phyloP scores from a whole-genome alignment of 495 filamentous ascomycete genomes.

The Collariella sp. region DNA sequence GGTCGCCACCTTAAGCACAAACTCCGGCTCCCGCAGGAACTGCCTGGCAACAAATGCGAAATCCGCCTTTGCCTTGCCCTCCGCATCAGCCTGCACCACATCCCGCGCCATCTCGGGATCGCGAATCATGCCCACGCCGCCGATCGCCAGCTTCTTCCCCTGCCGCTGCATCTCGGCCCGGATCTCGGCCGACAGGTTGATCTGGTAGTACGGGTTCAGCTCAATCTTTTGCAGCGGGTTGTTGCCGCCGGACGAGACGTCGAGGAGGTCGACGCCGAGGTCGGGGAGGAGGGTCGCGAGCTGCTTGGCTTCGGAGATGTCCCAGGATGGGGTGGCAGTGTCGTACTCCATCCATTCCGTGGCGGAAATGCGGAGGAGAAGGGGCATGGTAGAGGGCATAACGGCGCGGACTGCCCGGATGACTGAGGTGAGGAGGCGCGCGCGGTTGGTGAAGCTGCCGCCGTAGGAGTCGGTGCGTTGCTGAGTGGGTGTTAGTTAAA shows the following conservation, averaged over 20 bases:
- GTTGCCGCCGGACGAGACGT: constrained; percentile 65
- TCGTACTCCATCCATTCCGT: constrained; percentile 61
- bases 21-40: constrained; percentile 59
- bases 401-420: constrained; percentile 39
- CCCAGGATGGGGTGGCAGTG: constrained; percentile 50
- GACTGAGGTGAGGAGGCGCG: constrained; percentile 26
- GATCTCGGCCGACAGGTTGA: constrained; percentile 52
- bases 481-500: not conserved
- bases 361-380: constrained; percentile 61
- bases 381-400: constrained; percentile 53
- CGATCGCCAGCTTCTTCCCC: constrained; percentile 51
- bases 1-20: constrained; percentile 52
- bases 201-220: constrained; percentile 51
- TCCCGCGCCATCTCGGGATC: constrained; percentile 50
- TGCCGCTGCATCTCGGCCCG: constrained; percentile 47
- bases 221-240: constrained; percentile 52
- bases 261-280: constrained; percentile 63
- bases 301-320: constrained; percentile 49
- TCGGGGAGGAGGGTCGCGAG: constrained; percentile 58
- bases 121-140: constrained; percentile 67
- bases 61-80: constrained; percentile 49
- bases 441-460: constrained; percentile 51
- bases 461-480: constrained; percentile 49
- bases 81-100: constrained; percentile 46
- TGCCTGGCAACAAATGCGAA: constrained; percentile 56